Evolutionary conservation across 2,329 filamentous ascomycete genomes (phyloP).

Genomic region (Talaromyces sp.): DNA sequence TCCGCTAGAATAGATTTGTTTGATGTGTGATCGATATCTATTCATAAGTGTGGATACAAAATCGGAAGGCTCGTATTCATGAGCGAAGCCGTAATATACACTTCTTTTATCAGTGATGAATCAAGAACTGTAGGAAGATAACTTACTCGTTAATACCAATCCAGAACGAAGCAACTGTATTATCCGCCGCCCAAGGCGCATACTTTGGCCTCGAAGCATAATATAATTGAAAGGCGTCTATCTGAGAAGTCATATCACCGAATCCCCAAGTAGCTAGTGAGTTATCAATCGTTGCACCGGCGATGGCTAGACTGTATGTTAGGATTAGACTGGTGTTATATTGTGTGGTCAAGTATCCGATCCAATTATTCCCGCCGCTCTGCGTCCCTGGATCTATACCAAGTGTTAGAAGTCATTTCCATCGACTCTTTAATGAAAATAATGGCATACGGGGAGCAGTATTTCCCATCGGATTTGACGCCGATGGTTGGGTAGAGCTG

Average conservation of each 20-base stretch:
- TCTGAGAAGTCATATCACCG: conserved; percentile 18
- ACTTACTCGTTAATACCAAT: conserved; percentile 20
- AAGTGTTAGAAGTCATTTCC: conserved; percentile 3
- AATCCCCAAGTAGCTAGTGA: conserved; percentile 20
- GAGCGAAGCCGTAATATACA: conserved; percentile 20
- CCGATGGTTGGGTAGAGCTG: conserved; percentile 13
- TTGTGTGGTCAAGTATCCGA: conserved; percentile 17
- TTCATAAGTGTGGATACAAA: conserved; percentile 17
- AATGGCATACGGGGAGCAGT: conserved; percentile 13
- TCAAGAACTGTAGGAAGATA: neutral
- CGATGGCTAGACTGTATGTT: conserved; percentile 18
- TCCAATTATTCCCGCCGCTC: conserved; percentile 18
- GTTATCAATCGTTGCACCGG: conserved; percentile 20
- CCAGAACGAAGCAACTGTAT: conserved; percentile 19
- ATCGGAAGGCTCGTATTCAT: conserved; percentile 11
- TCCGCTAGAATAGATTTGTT: conserved; percentile 14
- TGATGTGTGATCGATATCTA: conserved; percentile 17
- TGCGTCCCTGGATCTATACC: conserved; percentile 17
- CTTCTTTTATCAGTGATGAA: conserved; percentile 12
- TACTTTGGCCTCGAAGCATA: conserved; percentile 19
- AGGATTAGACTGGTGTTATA: conserved; percentile 14
- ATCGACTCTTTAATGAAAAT: neutral
- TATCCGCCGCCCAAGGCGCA: conserved; percentile 16
- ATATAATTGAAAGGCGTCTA: conserved; percentile 18
- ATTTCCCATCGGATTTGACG: conserved; percentile 19